Base-by-base conservation (phyloP, 345 rosid species). In the Eucalyptus guilfoylei region DNA sequence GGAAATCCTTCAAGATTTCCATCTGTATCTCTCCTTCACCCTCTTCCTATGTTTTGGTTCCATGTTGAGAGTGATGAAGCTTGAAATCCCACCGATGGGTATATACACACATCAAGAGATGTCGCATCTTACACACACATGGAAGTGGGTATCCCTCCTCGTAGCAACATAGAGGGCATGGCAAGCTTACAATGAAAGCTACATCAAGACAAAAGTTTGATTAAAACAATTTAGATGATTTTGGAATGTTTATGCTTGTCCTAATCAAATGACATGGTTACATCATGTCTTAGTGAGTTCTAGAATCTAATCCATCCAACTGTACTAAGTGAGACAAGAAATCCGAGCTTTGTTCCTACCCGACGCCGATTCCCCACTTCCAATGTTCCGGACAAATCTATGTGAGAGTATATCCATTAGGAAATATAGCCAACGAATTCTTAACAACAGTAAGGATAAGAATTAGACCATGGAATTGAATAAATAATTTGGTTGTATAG, bases 71-170 rank as follows among this genome's bases (percentile, higher is more conserved):
- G 11, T 17, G 44, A 69, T 9, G 24, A 69, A 69, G 26, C 44
- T 69, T 16, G 42, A 69, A 69, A 16, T 9, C 42, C 42, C 11
- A 69, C 19, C 19, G 80, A 69, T 34, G 4, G 80, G 24, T 34
- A n/a, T 69, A 15, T 69, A 69, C 34, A 0, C 21, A 17, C 44
- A 9, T 9, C 44, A 9, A 2, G 15, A 26, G 67, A 11, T 60
- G 15, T 60, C 2, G 12, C 67, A 0, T 4, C 0, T 3, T 60
- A 60, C 62, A 2, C 30, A 12, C 62, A 17, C 12, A 23, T 55
- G 62, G 28, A 55, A 55, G 62, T 55, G 62, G 62, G 14, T 21
- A 47, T 76, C 47, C 14, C 8, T 19, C 5, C 83, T 37, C 2
- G 83, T 0, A 21, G 83, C 47, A 76, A 40, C 47, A 76, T 76